Conservation (phyloP, 345 rosid genomes). For the Aethionema arabicum region DNA sequence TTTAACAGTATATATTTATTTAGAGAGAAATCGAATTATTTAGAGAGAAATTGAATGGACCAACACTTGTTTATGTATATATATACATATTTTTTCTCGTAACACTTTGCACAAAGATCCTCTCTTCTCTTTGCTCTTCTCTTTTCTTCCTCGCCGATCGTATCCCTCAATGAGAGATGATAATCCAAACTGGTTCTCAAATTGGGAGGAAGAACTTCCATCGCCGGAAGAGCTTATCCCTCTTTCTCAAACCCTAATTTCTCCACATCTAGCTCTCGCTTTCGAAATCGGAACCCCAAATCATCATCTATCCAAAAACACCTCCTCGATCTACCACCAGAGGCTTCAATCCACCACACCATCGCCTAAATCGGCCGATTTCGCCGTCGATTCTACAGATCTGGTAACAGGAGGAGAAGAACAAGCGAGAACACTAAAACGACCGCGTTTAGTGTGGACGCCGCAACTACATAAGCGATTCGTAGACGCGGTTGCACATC, state of each 20-base stretch:
- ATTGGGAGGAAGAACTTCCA: not conserved
- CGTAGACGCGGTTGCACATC: conserved; percentile 67
- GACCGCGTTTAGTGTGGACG: conserved; percentile 72
- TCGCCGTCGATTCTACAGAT: not conserved
- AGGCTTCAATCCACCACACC: too few relatives aligned
- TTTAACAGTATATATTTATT: too few relatives aligned
- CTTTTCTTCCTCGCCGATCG: not conserved
- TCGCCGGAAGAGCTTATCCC: conserved; percentile 44
- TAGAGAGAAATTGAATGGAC: not conserved
- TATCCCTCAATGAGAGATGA: conserved; percentile 14
- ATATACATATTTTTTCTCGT: not conserved
- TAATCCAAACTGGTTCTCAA: not conserved
- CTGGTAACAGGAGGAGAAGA: conserved; percentile 16
- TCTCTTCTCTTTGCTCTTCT: not conserved
- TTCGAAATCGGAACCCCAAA: conserved; percentile 44
- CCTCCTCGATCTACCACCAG: too few relatives aligned
- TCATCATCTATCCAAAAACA: too few relatives aligned
- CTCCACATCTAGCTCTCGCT: conserved; percentile 67
- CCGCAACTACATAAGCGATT: conserved; percentile 38
- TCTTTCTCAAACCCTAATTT: conserved; percentile 50
- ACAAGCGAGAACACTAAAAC: conserved; percentile 53
- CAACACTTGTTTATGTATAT: not conserved
- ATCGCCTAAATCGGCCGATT: conserved; percentile 33
- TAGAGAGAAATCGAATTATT: too few relatives aligned
- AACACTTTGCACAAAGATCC: not conserved